Percentiles rank a stretch among this genome's conserved stretches.
phyloP scores from a whole-genome alignment of 2,329 filamentous ascomycete species.

The Colletotrichum graminicola region DNA sequence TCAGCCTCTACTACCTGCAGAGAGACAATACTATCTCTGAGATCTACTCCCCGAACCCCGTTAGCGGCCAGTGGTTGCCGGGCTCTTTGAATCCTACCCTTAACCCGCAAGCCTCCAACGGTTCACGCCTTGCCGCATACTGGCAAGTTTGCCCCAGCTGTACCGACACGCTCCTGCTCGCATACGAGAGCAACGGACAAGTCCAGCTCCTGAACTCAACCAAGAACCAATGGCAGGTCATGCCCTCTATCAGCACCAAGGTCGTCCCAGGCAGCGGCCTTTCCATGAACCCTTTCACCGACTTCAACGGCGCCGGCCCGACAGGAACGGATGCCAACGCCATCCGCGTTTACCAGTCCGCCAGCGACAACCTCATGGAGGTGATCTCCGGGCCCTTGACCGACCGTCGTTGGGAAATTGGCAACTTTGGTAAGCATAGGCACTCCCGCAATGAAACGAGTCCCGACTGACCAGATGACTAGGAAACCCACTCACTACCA shows the following conservation, averaged over 20 bases:
- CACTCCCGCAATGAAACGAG: neutral
- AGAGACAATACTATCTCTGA: neutral
- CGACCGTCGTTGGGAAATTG: neutral
- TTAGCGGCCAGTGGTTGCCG: neutral
- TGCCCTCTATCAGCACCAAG: neutral
- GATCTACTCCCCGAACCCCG: neutral
- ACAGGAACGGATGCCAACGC: neutral
- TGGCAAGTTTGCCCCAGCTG: conserved; percentile 16
- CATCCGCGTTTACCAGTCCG: neutral
- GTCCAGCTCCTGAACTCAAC: neutral
- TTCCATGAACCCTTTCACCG: neutral
- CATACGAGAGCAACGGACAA: neutral
- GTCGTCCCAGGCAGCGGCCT: neutral
- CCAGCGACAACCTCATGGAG: neutral
- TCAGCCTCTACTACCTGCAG: conserved; percentile 2
- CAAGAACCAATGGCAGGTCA: neutral
- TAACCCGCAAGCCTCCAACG: conserved; percentile 1
- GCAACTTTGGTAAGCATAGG: neutral
- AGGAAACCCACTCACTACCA: neutral
- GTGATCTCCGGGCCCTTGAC: neutral
- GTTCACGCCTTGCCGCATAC: conserved; percentile 3
- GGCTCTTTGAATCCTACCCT: neutral
- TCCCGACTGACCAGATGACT: neutral
- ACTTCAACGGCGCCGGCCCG: neutral
- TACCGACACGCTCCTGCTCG: neutral